phyloP scores from a whole-genome alignment of 1,139 yeast genomes.

The Pichia sp. region DNA sequence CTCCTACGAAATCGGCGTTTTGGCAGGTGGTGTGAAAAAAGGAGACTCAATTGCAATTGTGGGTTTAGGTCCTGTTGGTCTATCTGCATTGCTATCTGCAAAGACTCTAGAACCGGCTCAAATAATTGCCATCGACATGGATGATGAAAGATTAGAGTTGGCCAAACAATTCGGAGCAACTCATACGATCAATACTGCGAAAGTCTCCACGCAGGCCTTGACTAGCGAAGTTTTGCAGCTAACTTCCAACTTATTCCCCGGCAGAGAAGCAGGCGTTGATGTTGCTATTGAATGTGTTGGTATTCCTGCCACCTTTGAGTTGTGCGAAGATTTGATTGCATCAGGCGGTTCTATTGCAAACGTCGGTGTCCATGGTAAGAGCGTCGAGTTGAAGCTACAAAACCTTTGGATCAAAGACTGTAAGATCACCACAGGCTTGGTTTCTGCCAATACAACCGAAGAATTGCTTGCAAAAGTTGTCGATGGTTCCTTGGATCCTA shows the following conservation, averaged over 20 bases:
- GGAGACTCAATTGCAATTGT: constrained; percentile 45
- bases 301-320: constrained; percentile 41
- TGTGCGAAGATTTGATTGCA: constrained; percentile 41
- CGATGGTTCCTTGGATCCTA: constrained; percentile 36
- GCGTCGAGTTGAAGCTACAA: constrained; percentile 41
- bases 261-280: constrained; percentile 40
- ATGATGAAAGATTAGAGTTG: constrained; percentile 39
- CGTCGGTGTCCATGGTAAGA: constrained; percentile 44
- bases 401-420: constrained; percentile 45
- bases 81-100: constrained; percentile 39
- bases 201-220: constrained; percentile 25
- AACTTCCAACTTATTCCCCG: constrained; percentile 22
- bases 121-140: constrained; percentile 41
- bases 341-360: constrained; percentile 47
- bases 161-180: constrained; percentile 43
- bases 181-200: constrained; percentile 36
- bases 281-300: constrained; percentile 50
- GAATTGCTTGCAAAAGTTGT: constrained; percentile 34
- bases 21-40: constrained; percentile 37
- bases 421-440: constrained; percentile 41
- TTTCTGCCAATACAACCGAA: constrained; percentile 40
- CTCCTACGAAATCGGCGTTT: constrained; percentile 44
- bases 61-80: constrained; percentile 48
- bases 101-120: constrained; percentile 36
- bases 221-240: constrained; percentile 30